Evolutionary conservation across 2,329 filamentous ascomycete species (phyloP).

Genomic region (Venturia carpophila): DNA sequence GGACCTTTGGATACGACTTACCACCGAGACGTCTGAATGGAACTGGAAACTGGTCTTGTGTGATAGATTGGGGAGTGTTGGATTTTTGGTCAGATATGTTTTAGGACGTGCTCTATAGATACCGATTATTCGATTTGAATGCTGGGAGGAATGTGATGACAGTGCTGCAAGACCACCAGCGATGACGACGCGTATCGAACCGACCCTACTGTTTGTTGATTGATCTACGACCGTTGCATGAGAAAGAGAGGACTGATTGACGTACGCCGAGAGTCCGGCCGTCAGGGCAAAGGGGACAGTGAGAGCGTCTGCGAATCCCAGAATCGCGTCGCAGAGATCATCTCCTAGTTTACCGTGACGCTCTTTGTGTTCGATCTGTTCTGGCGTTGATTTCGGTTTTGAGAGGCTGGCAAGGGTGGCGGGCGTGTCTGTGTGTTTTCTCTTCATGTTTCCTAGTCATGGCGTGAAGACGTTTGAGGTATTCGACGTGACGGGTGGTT

Average conservation of each 20-base stretch:
- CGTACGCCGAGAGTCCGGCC: constrained; percentile 52
- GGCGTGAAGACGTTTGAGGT: constrained; percentile 4
- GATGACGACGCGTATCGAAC: constrained; percentile 30
- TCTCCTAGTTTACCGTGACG: constrained; percentile 13
- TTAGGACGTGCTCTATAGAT: too few relatives aligned
- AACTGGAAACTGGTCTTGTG: too few relatives aligned
- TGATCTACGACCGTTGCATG: not conserved
- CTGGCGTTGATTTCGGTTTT: not conserved
- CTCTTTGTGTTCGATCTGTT: not conserved
- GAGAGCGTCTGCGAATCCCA: constrained; percentile 72
- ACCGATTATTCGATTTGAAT: too few relatives aligned
- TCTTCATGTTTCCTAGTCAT: not conserved
- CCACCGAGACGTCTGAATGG: too few relatives aligned
- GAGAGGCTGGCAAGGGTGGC: constrained; percentile 2
- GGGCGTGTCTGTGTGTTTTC: constrained; percentile 4
- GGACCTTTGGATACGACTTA: too few relatives aligned
- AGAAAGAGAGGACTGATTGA: not conserved
- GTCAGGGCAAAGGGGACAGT: constrained; percentile 75
- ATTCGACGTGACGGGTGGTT: not conserved
- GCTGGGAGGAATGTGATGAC: constrained; percentile 28
- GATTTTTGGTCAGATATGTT: too few relatives aligned
- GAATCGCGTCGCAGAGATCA: constrained; percentile 48
- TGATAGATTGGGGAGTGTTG: too few relatives aligned
- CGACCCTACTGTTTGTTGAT: constrained; percentile 20
- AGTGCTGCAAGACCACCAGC: constrained; percentile 66